phyloP scores from a whole-genome alignment of 768 basidiomycete species.

The Phlebiopsis flavidoalba region DNA sequence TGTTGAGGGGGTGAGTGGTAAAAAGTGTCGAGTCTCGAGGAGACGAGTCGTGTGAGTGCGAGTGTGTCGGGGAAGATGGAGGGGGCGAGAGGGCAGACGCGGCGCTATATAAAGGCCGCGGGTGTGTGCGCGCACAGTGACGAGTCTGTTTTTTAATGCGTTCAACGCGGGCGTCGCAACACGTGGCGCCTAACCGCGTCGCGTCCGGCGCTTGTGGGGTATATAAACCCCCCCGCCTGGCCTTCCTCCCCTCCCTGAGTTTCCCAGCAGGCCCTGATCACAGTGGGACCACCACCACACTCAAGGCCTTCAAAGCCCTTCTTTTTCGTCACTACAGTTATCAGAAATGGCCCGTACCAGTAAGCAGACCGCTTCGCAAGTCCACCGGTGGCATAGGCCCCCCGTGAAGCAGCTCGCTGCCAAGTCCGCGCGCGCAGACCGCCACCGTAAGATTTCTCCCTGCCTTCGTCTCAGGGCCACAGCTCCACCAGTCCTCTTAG shows the following conservation, averaged over 20 bases:
- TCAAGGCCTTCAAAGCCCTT: not conserved
- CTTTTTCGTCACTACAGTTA: not conserved
- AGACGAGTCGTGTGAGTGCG: conserved; percentile 4
- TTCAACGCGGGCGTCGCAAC: conserved; percentile 20
- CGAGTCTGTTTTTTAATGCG: conserved; percentile 24
- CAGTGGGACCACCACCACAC: conserved; percentile 3
- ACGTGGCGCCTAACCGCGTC: conserved; percentile 17
- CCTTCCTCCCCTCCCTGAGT: conserved; percentile 2
- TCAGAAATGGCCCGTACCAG: conserved; percentile 61
- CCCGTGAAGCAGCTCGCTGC: conserved; percentile 73
- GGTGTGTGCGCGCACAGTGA: conserved; percentile 10
- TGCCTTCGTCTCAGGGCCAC: no score
- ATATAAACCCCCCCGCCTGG: conserved; percentile 15
- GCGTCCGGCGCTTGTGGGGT: conserved; percentile 9
- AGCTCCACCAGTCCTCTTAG: no score
- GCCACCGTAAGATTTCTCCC: no score
- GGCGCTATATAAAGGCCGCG: conserved; percentile 19
- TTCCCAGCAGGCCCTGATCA: no score
- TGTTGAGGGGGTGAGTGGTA: conserved; percentile 4
- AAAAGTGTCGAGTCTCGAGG: conserved; percentile 6
- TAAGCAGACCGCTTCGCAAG: conserved; percentile 77
- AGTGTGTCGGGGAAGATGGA: conserved; percentile 6
- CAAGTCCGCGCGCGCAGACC: no score
- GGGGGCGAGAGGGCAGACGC: not conserved
- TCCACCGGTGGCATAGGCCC: conserved; percentile 73